Evolutionary conservation across 2,329 filamentous ascomycete genomes (phyloP).

Genomic region (Epichloe festucae): DNA sequence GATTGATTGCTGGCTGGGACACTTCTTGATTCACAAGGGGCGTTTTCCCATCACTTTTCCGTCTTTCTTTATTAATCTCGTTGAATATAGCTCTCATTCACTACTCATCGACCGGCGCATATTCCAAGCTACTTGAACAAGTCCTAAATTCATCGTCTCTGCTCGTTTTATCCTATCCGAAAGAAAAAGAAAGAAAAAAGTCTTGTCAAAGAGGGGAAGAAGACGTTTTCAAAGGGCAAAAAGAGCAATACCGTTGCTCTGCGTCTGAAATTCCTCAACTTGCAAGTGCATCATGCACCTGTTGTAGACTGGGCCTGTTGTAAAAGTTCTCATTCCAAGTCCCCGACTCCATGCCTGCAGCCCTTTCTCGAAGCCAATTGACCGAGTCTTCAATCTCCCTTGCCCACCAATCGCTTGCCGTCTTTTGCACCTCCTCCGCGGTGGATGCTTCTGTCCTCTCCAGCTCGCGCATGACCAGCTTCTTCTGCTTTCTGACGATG

Average conservation of each 20-base stretch:
- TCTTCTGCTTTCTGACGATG: constrained; percentile 32
- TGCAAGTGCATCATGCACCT: constrained; percentile 24
- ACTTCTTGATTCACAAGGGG: too few relatives aligned
- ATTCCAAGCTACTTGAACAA: too few relatives aligned
- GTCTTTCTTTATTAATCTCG: background rate
- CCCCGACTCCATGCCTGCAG: constrained; percentile 24
- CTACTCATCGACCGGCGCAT: background rate
- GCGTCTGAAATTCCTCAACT: constrained; percentile 10
- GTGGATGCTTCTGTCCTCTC: constrained; percentile 20
- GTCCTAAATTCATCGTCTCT: too few relatives aligned
- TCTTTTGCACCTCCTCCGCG: constrained; percentile 21
- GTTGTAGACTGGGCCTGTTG: constrained; percentile 30
- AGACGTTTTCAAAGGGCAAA: background rate
- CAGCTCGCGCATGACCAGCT: constrained; percentile 29
- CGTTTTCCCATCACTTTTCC: too few relatives aligned
- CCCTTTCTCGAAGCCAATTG: constrained; percentile 30
- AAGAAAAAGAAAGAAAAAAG: too few relatives aligned
- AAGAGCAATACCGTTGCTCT: background rate
- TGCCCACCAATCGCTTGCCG: constrained; percentile 35
- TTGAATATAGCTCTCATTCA: background rate
- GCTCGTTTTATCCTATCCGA: too few relatives aligned
- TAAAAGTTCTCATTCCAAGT: constrained; percentile 39
- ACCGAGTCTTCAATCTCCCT: constrained; percentile 34
- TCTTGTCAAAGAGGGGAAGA: background rate
- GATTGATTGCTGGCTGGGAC: too few relatives aligned